Conservation (phyloP, 2,329 filamentous ascomycete genomes). For the Aureobasidium sp. region DNA sequence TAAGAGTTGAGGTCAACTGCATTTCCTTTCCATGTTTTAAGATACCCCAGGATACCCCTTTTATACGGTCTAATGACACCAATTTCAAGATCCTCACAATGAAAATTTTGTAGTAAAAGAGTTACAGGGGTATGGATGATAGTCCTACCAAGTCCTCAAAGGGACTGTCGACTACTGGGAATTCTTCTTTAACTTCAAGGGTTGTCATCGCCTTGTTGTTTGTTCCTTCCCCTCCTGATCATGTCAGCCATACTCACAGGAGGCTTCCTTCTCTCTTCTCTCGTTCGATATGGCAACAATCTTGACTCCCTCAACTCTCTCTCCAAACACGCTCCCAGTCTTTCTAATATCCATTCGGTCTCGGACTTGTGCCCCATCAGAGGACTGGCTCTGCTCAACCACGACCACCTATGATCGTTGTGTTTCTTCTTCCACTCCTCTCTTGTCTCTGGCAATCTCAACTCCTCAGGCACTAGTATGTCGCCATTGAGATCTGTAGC, state of each 20-base stretch:
- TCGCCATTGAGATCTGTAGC: constrained; percentile 24
- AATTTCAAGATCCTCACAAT: too few species aligned
- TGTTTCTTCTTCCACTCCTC: constrained; percentile 18
- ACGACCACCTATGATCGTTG: constrained; percentile 51
- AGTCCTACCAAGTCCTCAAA: background rate
- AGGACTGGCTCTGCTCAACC: constrained; percentile 63
- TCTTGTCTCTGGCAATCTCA: constrained; percentile 18
- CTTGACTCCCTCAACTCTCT: constrained; percentile 35
- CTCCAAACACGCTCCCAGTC: constrained; percentile 52
- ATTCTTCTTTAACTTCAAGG: background rate
- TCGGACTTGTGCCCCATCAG: constrained; percentile 63
- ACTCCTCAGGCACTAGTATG: constrained; percentile 16
- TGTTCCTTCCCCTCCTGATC: background rate
- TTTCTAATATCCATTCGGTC: constrained; percentile 65
- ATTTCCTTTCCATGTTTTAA: background rate
- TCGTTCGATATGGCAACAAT: constrained; percentile 21
- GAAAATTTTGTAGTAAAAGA: background rate
- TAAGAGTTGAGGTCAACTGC: background rate
- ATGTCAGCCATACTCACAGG: constrained; percentile 26
- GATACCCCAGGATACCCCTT: background rate
- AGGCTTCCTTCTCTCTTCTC: constrained; percentile 25
- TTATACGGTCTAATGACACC: background rate
- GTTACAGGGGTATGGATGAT: background rate
- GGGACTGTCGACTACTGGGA: background rate
- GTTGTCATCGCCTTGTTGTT: background rate